Conservation (phyloP, 345 rosid species). For the Orychophragmus violaceus region DNA sequence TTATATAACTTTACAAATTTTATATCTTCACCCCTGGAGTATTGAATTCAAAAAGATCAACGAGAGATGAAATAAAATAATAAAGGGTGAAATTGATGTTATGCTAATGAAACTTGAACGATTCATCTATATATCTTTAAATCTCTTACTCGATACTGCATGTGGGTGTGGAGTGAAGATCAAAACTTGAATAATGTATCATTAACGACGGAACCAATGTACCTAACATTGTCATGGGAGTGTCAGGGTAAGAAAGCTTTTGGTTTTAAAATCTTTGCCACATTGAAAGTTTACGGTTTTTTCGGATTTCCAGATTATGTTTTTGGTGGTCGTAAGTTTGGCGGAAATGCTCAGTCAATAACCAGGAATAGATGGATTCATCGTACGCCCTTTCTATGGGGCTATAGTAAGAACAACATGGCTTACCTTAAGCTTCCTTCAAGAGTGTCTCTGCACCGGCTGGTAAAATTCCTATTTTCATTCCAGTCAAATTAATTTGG, state of each 20-base stretch:
- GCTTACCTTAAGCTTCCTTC: constrained; percentile 60
- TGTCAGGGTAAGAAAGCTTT: constrained; percentile 52
- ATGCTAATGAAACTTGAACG: no score
- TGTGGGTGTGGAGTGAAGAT: no score
- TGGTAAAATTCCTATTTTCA: constrained; percentile 20
- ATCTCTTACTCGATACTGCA: no score
- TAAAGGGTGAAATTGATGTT: no score
- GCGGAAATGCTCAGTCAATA: constrained; percentile 85
- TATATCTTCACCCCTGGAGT: no score
- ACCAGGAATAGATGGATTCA: no score
- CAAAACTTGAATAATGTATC: no score
- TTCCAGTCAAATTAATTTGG: background rate
- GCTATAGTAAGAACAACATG: constrained; percentile 53
- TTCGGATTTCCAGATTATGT: constrained; percentile 53
- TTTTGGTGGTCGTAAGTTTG: constrained; percentile 68
- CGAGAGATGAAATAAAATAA: no score
- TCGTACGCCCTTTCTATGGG: constrained; percentile 81
- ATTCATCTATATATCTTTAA: no score
- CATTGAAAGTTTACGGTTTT: background rate
- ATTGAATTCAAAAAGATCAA: no score
- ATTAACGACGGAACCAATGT: constrained; percentile 64
- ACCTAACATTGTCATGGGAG: constrained; percentile 78
- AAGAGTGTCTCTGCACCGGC: constrained; percentile 53
- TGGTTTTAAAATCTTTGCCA: background rate
- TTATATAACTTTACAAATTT: no score